Evolutionary conservation across 2,329 filamentous ascomycete species (phyloP).

Genomic region (Seiridium cupressi): DNA sequence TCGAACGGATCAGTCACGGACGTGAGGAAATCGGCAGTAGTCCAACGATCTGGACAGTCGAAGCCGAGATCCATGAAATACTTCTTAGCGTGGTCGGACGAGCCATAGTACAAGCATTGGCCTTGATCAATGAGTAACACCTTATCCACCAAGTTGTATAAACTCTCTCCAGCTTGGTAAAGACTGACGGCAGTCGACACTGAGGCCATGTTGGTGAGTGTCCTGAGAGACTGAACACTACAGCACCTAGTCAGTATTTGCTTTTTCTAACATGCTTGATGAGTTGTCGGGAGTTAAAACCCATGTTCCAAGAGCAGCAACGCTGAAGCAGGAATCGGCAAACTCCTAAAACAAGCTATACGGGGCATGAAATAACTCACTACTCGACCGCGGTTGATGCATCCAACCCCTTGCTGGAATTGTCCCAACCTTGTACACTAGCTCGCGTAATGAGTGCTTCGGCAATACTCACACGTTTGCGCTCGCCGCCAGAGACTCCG

Average conservation of each 20-base stretch:
- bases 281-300: no score
- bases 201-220: not conserved
- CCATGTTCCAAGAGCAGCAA: no score
- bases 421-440: constrained; percentile 42
- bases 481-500: constrained; percentile 57
- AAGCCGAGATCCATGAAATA: constrained; percentile 71
- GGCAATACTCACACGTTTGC: constrained; percentile 67
- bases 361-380: no score
- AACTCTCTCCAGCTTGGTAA: not conserved
- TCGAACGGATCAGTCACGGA: constrained; percentile 73
- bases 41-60: constrained; percentile 54
- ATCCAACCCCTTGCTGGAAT: constrained; percentile 77
- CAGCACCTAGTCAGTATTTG: no score
- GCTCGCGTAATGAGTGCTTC: constrained; percentile 57
- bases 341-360: no score
- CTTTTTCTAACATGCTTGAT: no score
- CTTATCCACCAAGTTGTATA: not conserved
- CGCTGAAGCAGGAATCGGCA: no score
- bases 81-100: constrained; percentile 34
- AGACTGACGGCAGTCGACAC: not conserved
- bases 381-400: not conserved
- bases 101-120: not conserved
- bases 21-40: constrained; percentile 76
- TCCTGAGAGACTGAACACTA: not conserved
- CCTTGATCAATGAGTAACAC: not conserved